Base-by-base conservation (phyloP, 1,284 basidiomycete genomes). In the Malassezia nana region DNA sequence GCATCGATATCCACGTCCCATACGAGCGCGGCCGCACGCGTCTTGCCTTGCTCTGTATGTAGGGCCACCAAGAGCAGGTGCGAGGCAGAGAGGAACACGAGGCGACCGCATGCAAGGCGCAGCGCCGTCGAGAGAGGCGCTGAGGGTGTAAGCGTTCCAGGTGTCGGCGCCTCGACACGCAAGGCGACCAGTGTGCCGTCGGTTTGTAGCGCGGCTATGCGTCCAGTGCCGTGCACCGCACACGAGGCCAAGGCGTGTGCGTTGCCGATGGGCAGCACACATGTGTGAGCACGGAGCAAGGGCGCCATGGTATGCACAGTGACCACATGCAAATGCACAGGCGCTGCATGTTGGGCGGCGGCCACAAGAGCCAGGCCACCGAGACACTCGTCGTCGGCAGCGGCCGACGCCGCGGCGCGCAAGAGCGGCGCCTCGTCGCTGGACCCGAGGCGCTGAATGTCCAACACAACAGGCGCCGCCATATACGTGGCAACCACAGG, bases 1-100 rank as follows among this genome's bases (percentile, higher is more conserved):
- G 54, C 45, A 16, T 46, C 54, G 2, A 51, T 25, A 22, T 50
- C 54, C 6, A 46, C 32, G 49, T 56, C 54, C 54, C 54, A 56
- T n/a, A 56, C 26, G 7, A 56, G 40, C 42, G 54, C 54, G 9
- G 49, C 32, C 15, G 54, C 54, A 18, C 54, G 54, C 44, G 39
- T 38, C 22, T 40, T 35, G 15, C 33, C 50, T 15, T 16, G 33
- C 8, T 43, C 49, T 1, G 28, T 18, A 5, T 30, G 48, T 26
- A 51, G n/a, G 9, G 53, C 42, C 4, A 56, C 25, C 9, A 56
- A 10, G 3, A 56, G 54, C 18, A 56, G 38, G 43, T 56, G 54
- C 32, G 48, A 46, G n/a, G 42, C 25, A 4, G 48, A 46, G 40
- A 56, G 38, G 15, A 40, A 39, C 9, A 56, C 25, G 28, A 51